These are phyloP conservation scores for Pouteria campechiana DNA, from an alignment of 179 eudicot genomes.

Conservation along the genomic window DNA sequence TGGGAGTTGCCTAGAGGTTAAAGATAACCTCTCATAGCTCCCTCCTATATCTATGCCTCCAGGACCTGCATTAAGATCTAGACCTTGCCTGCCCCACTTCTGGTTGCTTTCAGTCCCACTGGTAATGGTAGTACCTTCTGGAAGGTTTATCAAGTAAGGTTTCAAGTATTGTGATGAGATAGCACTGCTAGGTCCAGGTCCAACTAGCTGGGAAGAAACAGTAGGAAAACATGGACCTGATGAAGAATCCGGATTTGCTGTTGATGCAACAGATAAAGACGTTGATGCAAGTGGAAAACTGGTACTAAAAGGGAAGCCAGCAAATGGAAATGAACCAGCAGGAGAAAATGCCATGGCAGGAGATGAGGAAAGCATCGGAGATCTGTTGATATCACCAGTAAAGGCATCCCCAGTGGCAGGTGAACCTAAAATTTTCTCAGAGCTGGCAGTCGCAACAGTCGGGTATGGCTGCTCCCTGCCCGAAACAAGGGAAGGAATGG, in stretches of 20 bases:
- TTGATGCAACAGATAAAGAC: conserved; percentile 20
- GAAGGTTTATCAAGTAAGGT: conserved; percentile 20
- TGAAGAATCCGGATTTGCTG: conserved; percentile 22
- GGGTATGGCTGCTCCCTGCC: conserved; percentile 22
- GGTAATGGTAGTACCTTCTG: conserved; percentile 16
- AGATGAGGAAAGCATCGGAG: conserved; percentile 26
- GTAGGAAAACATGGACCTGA: conserved; percentile 17
- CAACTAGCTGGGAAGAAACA: conserved; percentile 27
- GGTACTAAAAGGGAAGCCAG: conserved; percentile 32
- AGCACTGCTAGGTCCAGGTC: conserved; percentile 23
- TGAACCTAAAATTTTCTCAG: conserved; percentile 17
- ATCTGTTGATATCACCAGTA: conserved; percentile 21
- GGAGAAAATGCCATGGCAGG: conserved; percentile 26
- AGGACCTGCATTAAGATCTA: conserved; percentile 45
- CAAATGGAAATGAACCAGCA: conserved; percentile 26
- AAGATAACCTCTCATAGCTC: conserved; percentile 18
- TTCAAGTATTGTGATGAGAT: conserved; percentile 34
- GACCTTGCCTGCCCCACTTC: conserved; percentile 35
- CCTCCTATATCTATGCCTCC: conserved; percentile 25
- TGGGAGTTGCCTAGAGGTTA: conserved; percentile 18
- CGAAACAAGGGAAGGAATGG: conserved; percentile 20
- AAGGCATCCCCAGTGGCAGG: conserved; percentile 20
- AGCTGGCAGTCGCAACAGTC: conserved; percentile 18
- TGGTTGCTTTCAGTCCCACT: conserved; percentile 23
- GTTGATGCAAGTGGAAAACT: conserved; percentile 29